Evolutionary conservation across 805 yeast genomes (phyloP).

Genomic region (Saturnispora diversa): DNA sequence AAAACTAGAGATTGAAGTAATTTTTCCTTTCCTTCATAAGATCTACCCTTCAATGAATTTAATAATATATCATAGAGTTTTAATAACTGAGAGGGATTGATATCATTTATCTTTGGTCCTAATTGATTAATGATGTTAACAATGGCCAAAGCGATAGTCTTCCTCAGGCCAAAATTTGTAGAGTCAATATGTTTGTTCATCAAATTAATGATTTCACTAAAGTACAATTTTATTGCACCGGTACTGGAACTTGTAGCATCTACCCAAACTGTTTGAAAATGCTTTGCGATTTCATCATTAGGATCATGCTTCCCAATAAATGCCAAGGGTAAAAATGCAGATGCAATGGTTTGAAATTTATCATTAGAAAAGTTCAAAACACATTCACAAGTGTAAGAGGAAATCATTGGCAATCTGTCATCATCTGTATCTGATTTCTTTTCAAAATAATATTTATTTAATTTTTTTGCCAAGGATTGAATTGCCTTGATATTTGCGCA

Average conservation of each 20-base stretch:
- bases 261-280: slow-evolving; percentile 64
- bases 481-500: slow-evolving; percentile 46
- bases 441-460: slow-evolving; percentile 54
- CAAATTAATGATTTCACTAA: slow-evolving; percentile 55
- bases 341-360: slow-evolving; percentile 50
- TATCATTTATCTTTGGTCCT: slow-evolving; percentile 22
- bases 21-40: slow-evolving; percentile 83
- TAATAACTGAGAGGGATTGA: slow-evolving; percentile 17
- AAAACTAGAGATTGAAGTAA: slow-evolving; percentile 64
- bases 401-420: slow-evolving; percentile 37
- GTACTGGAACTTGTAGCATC: slow-evolving; percentile 70
- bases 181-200: slow-evolving; percentile 45
- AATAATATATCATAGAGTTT: slow-evolving; percentile 47
- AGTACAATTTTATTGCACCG: slow-evolving; percentile 60
- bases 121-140: slow-evolving; percentile 48
- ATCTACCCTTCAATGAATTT: slow-evolving; percentile 61
- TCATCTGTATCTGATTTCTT: slow-evolving; percentile 24
- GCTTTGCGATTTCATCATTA: slow-evolving; percentile 35
- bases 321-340: slow-evolving; percentile 67
- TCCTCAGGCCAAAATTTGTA: slow-evolving; percentile 54
- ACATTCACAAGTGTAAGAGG: slow-evolving; percentile 57
- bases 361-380: slow-evolving; percentile 64
- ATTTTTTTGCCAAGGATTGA: slow-evolving; percentile 42
- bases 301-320: slow-evolving; percentile 71
- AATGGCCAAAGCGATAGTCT: slow-evolving; percentile 60